phyloP scores from a whole-genome alignment of 345 rosid species.

The Capsella bursapastoris region DNA sequence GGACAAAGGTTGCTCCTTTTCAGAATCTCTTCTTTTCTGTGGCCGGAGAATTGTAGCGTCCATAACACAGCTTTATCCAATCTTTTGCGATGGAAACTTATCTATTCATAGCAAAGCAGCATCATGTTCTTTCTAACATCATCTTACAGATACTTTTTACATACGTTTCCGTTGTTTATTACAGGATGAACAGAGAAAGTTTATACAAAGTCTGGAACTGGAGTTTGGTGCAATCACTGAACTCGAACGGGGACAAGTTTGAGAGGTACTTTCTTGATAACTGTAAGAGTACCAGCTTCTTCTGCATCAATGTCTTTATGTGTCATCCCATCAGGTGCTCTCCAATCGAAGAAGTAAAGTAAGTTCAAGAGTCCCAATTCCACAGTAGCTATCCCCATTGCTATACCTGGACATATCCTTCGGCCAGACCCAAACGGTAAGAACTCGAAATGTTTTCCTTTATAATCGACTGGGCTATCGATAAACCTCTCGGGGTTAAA shows the following conservation, averaged over 20 bases:
- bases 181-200: too few species aligned
- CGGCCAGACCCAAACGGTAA: conserved; percentile 64
- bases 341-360: conserved; percentile 63
- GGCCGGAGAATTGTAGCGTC: too few species aligned
- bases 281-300: conserved; percentile 42
- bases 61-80: background rate
- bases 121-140: too few species aligned
- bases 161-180: too few species aligned
- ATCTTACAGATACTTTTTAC: too few species aligned
- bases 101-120: background rate
- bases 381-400: conserved; percentile 47
- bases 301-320: conserved; percentile 50
- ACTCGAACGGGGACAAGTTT: conserved; percentile 43
- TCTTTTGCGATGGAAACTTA: background rate
- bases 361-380: conserved; percentile 60
- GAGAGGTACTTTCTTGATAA: conserved; percentile 39
- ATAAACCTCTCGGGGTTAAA: conserved; percentile 59
- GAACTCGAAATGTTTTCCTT: conserved; percentile 56
- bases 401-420: conserved; percentile 56
- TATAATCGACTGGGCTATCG: conserved; percentile 49
- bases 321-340: conserved; percentile 48
- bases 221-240: conserved; percentile 24
- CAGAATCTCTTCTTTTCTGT: too few species aligned
- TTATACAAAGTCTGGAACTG: background rate
- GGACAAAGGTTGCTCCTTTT: background rate